Evolutionary conservation across 331 rosid genomes (phyloP).

Genomic region (Cydonia oblonga): DNA sequence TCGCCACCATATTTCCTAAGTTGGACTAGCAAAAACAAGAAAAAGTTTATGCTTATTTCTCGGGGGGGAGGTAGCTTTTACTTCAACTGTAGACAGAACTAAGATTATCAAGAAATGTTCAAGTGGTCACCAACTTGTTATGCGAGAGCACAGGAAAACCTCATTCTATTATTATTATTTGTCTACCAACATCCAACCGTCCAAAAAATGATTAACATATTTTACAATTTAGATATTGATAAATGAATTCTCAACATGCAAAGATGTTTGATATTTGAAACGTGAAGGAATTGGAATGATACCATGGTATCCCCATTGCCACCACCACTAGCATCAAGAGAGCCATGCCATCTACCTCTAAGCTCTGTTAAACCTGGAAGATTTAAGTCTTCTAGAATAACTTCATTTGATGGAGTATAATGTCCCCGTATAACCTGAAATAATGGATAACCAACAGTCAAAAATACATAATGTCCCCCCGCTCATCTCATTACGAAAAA

Average conservation of each 20-base stretch:
- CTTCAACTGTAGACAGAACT: background rate
- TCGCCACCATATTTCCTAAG: background rate
- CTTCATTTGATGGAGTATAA: conserved; percentile 42
- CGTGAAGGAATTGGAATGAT: conserved; percentile 1
- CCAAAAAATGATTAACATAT: background rate
- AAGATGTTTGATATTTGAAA: background rate
- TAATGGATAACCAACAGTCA: conserved; percentile 1
- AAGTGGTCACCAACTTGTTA: background rate
- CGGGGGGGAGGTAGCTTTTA: background rate
- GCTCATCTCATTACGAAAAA: background rate
- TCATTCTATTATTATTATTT: background rate
- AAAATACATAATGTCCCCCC: background rate
- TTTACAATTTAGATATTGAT: background rate
- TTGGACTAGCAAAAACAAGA: background rate
- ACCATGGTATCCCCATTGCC: conserved; percentile 98
- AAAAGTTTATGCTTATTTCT: background rate
- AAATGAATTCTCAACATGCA: background rate
- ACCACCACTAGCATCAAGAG: conserved; percentile 94
- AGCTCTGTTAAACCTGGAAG: conserved; percentile 85
- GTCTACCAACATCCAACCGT: background rate
- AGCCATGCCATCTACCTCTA: conserved; percentile 82
- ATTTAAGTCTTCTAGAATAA: conserved; percentile 56
- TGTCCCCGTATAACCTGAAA: conserved; percentile 58
- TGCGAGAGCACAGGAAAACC: background rate
- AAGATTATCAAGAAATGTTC: background rate